Evolutionary conservation across 1,284 basidiomycete genomes (phyloP).

Genomic region (Austroboletus sp.): DNA sequence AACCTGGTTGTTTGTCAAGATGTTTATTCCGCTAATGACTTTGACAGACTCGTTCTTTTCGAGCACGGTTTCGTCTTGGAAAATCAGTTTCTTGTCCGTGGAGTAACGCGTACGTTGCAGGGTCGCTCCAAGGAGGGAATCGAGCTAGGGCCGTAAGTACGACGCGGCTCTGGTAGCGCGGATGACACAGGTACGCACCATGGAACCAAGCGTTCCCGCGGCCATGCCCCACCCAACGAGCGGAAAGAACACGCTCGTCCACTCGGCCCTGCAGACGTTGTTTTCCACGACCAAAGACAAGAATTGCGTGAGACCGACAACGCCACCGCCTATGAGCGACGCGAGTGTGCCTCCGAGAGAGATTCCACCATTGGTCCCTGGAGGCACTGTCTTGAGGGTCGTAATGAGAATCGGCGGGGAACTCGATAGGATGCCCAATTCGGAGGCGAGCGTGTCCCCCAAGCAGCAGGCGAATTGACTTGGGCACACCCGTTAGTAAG

Average conservation of each 20-base stretch:
- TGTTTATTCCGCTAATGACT: conserved; percentile 62
- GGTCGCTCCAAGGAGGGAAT: conserved; percentile 84
- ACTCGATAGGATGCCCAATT: conserved; percentile 76
- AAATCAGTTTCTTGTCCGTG: conserved; percentile 52
- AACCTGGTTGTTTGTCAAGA: conserved; percentile 82
- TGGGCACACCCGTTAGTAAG: conserved; percentile 2
- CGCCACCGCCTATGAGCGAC: conserved; percentile 65
- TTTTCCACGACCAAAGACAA: conserved; percentile 61
- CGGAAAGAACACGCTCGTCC: conserved; percentile 35
- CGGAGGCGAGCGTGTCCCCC: conserved; percentile 75
- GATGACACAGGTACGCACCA: conserved; percentile 44
- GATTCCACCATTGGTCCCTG: conserved; percentile 88
- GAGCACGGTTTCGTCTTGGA: conserved; percentile 50
- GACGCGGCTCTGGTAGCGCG: neutral
- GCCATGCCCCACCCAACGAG: conserved; percentile 55
- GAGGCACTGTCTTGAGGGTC: conserved; percentile 66
- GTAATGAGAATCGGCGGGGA: conserved; percentile 70
- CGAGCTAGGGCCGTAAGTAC: conserved; percentile 46
- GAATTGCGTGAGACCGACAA: conserved; percentile 62
- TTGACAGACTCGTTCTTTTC: conserved; percentile 34
- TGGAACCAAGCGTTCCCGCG: conserved; percentile 68
- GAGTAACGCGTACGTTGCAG: conserved; percentile 80
- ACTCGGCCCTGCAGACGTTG: conserved; percentile 38
- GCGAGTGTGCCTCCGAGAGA: conserved; percentile 69
- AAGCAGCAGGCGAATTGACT: conserved; percentile 80